Conservation (phyloP, 2,329 filamentous ascomycete species). For the Volutella citrinella region DNA sequence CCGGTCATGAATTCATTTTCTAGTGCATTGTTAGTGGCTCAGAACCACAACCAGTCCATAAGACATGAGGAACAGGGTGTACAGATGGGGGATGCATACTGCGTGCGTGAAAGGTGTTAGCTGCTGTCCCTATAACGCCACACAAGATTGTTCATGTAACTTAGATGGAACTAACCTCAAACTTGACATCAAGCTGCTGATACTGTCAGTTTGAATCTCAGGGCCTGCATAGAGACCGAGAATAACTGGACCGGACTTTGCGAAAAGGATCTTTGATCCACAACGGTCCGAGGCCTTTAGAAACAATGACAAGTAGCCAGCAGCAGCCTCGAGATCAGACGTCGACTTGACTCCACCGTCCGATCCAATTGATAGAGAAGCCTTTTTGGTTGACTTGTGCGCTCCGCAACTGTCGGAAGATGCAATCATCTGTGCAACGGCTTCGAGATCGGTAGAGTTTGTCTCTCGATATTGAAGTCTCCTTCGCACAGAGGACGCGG, state of each 20-base stretch:
- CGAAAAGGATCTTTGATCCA: slow-evolving; percentile 21
- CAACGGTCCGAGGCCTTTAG: slow-evolving; percentile 16
- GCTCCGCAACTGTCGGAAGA: slow-evolving; percentile 20
- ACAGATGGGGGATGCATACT: slow-evolving; percentile 8
- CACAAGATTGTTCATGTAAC: too few relatives aligned
- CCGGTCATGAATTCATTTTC: not conserved
- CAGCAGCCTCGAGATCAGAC: slow-evolving; percentile 9
- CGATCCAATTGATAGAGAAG: slow-evolving; percentile 6
- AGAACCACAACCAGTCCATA: too few relatives aligned
- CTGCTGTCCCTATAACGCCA: not conserved
- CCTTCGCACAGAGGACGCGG: too few relatives aligned
- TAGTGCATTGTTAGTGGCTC: not conserved
- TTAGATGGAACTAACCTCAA: slow-evolving; percentile 11
- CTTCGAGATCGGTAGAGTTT: slow-evolving; percentile 11
- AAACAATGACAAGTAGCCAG: slow-evolving; percentile 17
- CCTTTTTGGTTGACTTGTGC: slow-evolving; percentile 14
- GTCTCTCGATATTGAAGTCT: slow-evolving; percentile 5
- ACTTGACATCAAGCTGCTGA: slow-evolving; percentile 12
- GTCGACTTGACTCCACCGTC: slow-evolving; percentile 11
- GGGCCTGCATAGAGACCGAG: slow-evolving; percentile 21
- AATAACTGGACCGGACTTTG: slow-evolving; percentile 19
- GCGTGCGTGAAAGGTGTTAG: slow-evolving; percentile 1
- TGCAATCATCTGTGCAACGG: slow-evolving; percentile 11
- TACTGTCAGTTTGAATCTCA: slow-evolving; percentile 21
- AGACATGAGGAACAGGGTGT: not conserved